Conservation (phyloP, 73 alveolate species). For the Paramecium biaurelia region DNA sequence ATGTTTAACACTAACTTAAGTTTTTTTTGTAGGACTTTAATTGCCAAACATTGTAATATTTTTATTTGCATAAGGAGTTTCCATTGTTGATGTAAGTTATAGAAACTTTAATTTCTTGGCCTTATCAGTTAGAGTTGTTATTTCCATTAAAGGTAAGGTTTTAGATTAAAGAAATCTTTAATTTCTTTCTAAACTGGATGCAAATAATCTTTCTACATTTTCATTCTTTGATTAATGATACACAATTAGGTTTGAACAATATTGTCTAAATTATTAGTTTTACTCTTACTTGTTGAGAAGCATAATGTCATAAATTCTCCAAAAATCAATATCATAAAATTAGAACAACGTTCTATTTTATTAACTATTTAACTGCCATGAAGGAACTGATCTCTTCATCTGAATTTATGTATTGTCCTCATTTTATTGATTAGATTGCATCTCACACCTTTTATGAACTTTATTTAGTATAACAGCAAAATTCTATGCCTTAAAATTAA, state of each 20-base stretch:
- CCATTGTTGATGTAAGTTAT: not conserved
- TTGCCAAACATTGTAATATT: slow-evolving; percentile 23
- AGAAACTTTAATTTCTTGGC: not conserved
- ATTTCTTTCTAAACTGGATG: not conserved
- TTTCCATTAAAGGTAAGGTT: not conserved
- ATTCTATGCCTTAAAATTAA: not conserved
- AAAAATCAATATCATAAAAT: slow-evolving; percentile 13
- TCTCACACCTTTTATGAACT: not conserved
- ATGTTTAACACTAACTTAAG: not conserved
- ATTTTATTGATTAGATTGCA: not conserved
- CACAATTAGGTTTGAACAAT: not conserved
- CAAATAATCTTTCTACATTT: not conserved
- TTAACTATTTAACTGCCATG: slow-evolving; percentile 7
- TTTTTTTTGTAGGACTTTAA: not conserved
- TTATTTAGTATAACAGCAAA: slow-evolving; percentile 24
- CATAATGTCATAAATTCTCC: slow-evolving; percentile 26
- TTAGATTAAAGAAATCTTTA: not conserved
- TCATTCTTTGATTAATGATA: slow-evolving; percentile 13
- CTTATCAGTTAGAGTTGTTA: not conserved
- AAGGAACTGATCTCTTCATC: not conserved
- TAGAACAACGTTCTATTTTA: not conserved
- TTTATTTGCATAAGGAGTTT: slow-evolving; percentile 4
- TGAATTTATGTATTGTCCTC: not conserved
- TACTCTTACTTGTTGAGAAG: not conserved
- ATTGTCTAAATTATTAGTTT: not conserved